A percentile compares a stretch with the other conserved stretches of the same genome.
These are phyloP conservation scores for Fusarium palustre DNA, from an alignment of 2,329 filamentous ascomycete species.

Conservation along the genomic window DNA sequence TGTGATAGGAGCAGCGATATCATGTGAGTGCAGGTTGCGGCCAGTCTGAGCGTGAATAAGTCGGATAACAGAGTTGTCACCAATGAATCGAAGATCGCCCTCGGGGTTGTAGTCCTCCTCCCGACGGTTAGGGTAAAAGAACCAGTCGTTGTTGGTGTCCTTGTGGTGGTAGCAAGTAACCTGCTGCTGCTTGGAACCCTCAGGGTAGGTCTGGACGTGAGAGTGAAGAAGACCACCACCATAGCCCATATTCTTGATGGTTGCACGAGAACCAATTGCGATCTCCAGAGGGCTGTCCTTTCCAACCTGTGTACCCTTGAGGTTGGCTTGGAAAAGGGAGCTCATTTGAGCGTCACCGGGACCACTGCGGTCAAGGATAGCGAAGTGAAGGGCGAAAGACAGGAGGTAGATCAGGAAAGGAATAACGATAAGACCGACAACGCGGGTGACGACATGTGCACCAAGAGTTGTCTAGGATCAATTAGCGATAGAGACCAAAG, in stretches of 20 bases:
- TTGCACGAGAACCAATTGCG: constrained; percentile 87
- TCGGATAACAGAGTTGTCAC: constrained; percentile 81
- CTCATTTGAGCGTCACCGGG: constrained; percentile 99
- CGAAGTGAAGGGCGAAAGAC: constrained; percentile 94
- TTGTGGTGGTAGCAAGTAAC: constrained; percentile 99
- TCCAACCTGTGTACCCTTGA: constrained; percentile 92
- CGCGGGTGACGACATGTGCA: constrained; percentile 82
- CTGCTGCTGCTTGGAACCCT: constrained; percentile 94
- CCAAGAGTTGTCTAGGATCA: constrained; percentile 68
- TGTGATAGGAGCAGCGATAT: constrained; percentile 86
- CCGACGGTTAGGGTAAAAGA: constrained; percentile 92
- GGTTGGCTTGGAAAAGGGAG: constrained; percentile 97
- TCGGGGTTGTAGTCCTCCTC: constrained; percentile 79
- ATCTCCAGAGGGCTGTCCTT: constrained; percentile 94
- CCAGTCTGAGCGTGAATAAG: constrained; percentile 95
- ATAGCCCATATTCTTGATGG: constrained; percentile 99
- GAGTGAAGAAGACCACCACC: constrained; percentile 96
- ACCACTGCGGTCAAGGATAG: constrained; percentile 91
- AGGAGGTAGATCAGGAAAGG: constrained; percentile 94
- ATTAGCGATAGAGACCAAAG: constrained; percentile 14
- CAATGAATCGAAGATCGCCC: constrained; percentile 77
- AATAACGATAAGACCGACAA: constrained; percentile 87
- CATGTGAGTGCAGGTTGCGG: constrained; percentile 95
- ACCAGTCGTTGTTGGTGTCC: constrained; percentile 99
- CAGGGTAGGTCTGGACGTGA: constrained; percentile 94